phyloP scores from a whole-genome alignment of 2,329 filamentous ascomycete genomes.

The Fusarium newnesense region DNA sequence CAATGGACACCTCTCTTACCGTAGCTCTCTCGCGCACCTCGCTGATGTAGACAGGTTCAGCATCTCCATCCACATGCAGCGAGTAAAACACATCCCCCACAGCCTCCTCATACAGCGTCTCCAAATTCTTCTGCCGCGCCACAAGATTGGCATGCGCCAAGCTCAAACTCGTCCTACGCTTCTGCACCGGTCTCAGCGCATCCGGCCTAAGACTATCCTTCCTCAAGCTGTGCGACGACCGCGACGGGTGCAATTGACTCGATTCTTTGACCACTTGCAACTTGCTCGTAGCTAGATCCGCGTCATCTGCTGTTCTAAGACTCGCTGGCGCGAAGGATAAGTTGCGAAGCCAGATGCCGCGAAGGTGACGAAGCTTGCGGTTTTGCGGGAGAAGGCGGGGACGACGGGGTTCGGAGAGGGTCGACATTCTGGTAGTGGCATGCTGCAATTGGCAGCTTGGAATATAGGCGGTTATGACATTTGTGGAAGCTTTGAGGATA shows the following conservation, averaged over 20 bases:
- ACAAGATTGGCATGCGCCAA: conserved; percentile 58
- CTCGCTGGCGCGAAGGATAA: conserved; percentile 72
- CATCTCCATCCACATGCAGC: conserved; percentile 73
- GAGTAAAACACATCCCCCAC: conserved; percentile 93
- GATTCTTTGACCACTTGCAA: conserved; percentile 61
- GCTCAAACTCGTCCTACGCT: conserved; percentile 61
- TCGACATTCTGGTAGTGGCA: conserved; percentile 46
- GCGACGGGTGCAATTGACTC: conserved; percentile 63
- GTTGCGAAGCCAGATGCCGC: conserved; percentile 88
- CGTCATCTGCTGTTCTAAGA: conserved; percentile 81
- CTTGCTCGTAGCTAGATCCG: conserved; percentile 77
- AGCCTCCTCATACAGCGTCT: conserved; percentile 74
- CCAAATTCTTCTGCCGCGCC: conserved; percentile 77
- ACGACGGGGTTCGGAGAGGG: conserved; percentile 52
- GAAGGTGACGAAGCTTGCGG: conserved; percentile 86
- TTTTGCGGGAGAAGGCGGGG: conserved; percentile 76
- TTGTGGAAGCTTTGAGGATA: conserved; percentile 6
- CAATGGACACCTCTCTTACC: conserved; percentile 49
- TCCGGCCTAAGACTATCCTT: conserved; percentile 51
- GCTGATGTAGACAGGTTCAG: conserved; percentile 88
- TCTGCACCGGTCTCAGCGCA: conserved; percentile 47
- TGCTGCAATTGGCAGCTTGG: conserved; percentile 35
- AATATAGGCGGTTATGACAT: conserved; percentile 31
- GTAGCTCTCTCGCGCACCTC: conserved; percentile 83
- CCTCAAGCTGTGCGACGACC: conserved; percentile 64